Evolutionary conservation across 805 yeast genomes (phyloP).

Genomic region (Schizosaccharomyces osmophilus): DNA sequence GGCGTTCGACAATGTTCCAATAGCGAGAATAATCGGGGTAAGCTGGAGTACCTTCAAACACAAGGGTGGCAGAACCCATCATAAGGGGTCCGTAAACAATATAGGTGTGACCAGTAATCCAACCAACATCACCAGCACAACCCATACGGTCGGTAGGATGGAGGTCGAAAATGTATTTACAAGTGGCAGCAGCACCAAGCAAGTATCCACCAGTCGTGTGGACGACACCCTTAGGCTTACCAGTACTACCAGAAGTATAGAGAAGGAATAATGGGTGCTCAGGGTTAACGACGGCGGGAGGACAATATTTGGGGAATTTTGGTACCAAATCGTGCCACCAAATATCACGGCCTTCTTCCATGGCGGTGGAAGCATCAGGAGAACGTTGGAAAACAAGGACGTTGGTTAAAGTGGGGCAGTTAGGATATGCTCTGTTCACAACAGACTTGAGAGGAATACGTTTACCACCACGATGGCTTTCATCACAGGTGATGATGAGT

Average conservation of each 20-base stretch:
- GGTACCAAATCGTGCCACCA: conserved; percentile 86
- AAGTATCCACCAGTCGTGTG: conserved; percentile 89
- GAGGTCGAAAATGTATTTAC: conserved; percentile 80
- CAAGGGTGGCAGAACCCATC: conserved; percentile 71
- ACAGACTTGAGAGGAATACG: conserved; percentile 75
- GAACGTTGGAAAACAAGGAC: conserved; percentile 79
- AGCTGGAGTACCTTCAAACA: conserved; percentile 94
- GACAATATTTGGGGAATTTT: conserved; percentile 61
- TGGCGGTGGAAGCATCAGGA: conserved; percentile 39
- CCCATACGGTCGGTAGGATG: conserved; percentile 70
- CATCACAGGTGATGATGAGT: conserved; percentile 82
- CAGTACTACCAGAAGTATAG: conserved; percentile 95
- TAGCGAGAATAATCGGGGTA: conserved; percentile 86
- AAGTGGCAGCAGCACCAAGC: conserved; percentile 74
- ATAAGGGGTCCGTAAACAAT: conserved; percentile 82
- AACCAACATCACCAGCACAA: conserved; percentile 96
- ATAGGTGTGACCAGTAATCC: conserved; percentile 97
- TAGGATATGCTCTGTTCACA: conserved; percentile 75
- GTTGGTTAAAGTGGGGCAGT: conserved; percentile 45
- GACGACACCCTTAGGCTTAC: conserved; percentile 93
- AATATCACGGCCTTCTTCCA: conserved; percentile 59
- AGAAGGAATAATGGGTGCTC: conserved; percentile 91
- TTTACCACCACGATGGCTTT: conserved; percentile 88
- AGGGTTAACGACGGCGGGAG: conserved; percentile 66
- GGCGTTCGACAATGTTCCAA: conserved; percentile 85